Evolutionary conservation across 2,329 filamentous ascomycete species (phyloP), one percentile per base, ranked within the genome.

Genomic region (Alternaria viburni): DNA sequence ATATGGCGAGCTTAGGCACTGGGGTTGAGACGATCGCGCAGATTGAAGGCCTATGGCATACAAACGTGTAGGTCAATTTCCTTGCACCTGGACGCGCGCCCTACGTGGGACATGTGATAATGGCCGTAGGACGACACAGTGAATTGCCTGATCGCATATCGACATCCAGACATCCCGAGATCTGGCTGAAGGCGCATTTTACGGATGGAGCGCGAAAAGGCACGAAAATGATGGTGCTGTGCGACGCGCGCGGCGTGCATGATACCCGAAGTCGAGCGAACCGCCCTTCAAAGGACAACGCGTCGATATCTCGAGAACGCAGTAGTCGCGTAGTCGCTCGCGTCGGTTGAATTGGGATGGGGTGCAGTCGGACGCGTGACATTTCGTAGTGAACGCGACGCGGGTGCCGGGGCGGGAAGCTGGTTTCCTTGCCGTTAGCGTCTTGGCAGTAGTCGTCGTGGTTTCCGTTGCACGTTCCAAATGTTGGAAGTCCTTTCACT

Each of bases 381-480:
- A 47, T 6, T 8, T 2, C 45, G 8, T 4, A 17, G 21, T 13
- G 13, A 47, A 47, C 21, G 19, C 49, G 19, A 49, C 9, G 15
- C 15, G 23, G n/a, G 36, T 17, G 36, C 4, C 13, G 3, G 30
- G 6, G 21, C 13, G 45, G 23, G 13, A 47, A 1, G 15, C 5
- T 41, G 30, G 41, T 7, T 10, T 1, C 21, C 2, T 25, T 28
- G 25, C 23, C 13, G 23, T 8, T 52, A 41, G 49, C 49, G 49
- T 15, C 49, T 52, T 52, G 49, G 49, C 49, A 25, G 6, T 11
- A 1, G 13, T 1, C 12, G 8, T 0, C 9, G 47, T 3, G 6
- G 6, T 1, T 1, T 2, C 3, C 26, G 3, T 1, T 3, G 17
- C 8, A n/a, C 6, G 1, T 6, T 12, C 17, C 1, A 3, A 21